Conservation (phyloP, 1,284 basidiomycete genomes). For the Xerocomus minutiporus region DNA sequence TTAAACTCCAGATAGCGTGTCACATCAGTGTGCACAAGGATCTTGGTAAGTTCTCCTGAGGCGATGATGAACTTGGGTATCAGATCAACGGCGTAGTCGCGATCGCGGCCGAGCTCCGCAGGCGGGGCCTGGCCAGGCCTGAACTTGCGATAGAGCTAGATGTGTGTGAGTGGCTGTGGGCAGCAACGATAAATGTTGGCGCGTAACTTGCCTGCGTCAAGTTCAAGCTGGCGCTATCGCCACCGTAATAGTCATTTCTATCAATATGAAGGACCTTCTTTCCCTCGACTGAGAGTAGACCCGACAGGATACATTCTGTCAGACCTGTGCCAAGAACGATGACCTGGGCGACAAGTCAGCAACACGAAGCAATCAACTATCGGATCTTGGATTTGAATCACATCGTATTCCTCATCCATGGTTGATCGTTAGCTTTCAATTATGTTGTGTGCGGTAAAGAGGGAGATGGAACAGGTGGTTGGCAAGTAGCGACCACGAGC, state of each 20-base stretch:
- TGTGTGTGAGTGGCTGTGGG: slow-evolving; percentile 19
- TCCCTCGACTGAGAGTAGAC: slow-evolving; percentile 94
- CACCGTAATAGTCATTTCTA: slow-evolving; percentile 98
- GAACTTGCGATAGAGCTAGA: slow-evolving; percentile 95
- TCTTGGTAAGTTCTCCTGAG: slow-evolving; percentile 95
- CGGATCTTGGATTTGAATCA: slow-evolving; percentile 35
- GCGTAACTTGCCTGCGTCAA: slow-evolving; percentile 77
- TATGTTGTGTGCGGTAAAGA: slow-evolving; percentile 5
- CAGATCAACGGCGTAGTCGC: slow-evolving; percentile 94
- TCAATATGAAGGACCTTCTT: slow-evolving; percentile 99
- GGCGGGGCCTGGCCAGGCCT: slow-evolving; percentile 69
- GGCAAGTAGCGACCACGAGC: slow-evolving; percentile 14
- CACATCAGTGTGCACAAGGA: slow-evolving; percentile 98
- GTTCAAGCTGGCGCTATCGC: slow-evolving; percentile 95
- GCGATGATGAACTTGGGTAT: slow-evolving; percentile 98
- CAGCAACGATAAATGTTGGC: slow-evolving; percentile 5
- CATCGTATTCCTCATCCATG: slow-evolving; percentile 91
- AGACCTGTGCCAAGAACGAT: slow-evolving; percentile 94
- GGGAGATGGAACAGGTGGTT: slow-evolving; percentile 13
- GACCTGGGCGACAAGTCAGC: slow-evolving; percentile 51
- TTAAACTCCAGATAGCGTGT: slow-evolving; percentile 99
- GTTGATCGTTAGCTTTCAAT: slow-evolving; percentile 25
- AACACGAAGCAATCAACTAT: slow-evolving; percentile 7
- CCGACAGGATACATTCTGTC: slow-evolving; percentile 97
- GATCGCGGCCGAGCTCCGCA: slow-evolving; percentile 82